Base-by-base conservation (phyloP, 345 rosid genomes). In the Hibiscus mutabilis region DNA sequence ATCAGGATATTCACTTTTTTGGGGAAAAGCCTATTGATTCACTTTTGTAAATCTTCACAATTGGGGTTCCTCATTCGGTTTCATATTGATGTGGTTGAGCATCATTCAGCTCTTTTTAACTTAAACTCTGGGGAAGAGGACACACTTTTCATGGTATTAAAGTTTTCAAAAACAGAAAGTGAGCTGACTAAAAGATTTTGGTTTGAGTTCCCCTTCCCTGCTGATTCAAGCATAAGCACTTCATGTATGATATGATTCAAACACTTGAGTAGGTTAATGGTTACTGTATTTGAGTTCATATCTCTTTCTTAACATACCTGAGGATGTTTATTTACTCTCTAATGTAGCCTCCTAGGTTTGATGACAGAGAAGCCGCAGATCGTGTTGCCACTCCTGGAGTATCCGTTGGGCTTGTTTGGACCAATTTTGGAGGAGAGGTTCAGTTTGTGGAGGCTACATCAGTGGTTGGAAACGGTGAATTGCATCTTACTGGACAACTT, bases 361-460 rank as follows among this genome's bases (percentile, higher is more conserved):
- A 92, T 84, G 97, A 95, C 71, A 84, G 64, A 68, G 97, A 95
- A 88, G 92, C 97, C 60, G 97, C 96, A 66, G 97, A 95, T 49
- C 87, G 99, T 14, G 97, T 95, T 74, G 95, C 94, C 31, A 73
- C 84, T 79, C 97, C 99, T 35, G 99, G 99, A 35, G 86, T 89
- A 72, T 90, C 97, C 1, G 97, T 95, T 61, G 99, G 99, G 74
- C 97, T 95, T 66, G 99, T 95, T 37, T 95, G 99, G 99, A 95
- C 99, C 76, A 72, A 86, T 76, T 86, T 95, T 82, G 99, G 99
- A 63, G 99, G 99, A 71, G 99, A 95, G 84, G 99, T 95, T 51
- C 99, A 95, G 80, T 95, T 89, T 76, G 93, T 95, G 72, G 99
- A 95, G 83, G 99, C 96, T 66, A 84, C 96, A 53, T 78, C 92